Conservation (phyloP, 768 basidiomycete genomes). For the Pisolithus marmoratus region DNA sequence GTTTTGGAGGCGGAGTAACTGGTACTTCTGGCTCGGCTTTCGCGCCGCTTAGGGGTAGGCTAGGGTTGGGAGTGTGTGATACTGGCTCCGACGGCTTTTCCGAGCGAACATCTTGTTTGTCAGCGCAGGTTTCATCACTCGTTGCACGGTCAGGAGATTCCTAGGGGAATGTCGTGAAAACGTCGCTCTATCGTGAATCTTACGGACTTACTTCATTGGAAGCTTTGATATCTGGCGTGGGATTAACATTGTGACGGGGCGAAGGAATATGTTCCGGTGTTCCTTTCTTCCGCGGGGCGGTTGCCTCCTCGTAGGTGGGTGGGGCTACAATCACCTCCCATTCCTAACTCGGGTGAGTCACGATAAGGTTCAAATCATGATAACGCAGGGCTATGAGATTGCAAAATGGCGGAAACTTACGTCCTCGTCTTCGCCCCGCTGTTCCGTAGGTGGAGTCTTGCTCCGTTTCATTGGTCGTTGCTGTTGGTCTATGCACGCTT, state of each 20-base stretch:
- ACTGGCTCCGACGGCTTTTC: not conserved
- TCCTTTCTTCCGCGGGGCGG: constrained; percentile 1
- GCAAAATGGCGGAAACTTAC: constrained; percentile 12
- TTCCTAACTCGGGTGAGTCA: constrained; percentile 20
- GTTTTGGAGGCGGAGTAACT: constrained; percentile 10
- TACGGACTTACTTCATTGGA: constrained; percentile 11
- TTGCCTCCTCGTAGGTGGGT: constrained; percentile 21
- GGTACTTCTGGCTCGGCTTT: constrained; percentile 7
- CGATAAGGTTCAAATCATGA: constrained; percentile 15
- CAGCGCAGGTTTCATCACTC: not conserved
- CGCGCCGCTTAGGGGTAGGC: constrained; percentile 4
- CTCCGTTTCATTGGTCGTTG: constrained; percentile 30
- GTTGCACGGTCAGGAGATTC: constrained; percentile 8
- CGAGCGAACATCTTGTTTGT: constrained; percentile 10
- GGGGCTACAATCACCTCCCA: constrained; percentile 30
- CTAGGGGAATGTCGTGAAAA: constrained; percentile 3
- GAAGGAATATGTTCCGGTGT: not conserved
- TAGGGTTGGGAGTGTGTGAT: constrained; percentile 8
- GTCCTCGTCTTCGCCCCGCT: constrained; percentile 21
- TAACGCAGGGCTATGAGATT: not conserved
- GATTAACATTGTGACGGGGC: not conserved
- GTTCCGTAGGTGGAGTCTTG: constrained; percentile 37
- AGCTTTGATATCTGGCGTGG: constrained; percentile 3
- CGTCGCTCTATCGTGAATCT: not conserved
- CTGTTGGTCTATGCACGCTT: constrained; percentile 25